phyloP scores from a whole-genome alignment of 768 basidiomycete species.

The Boletus rubescentipes region DNA sequence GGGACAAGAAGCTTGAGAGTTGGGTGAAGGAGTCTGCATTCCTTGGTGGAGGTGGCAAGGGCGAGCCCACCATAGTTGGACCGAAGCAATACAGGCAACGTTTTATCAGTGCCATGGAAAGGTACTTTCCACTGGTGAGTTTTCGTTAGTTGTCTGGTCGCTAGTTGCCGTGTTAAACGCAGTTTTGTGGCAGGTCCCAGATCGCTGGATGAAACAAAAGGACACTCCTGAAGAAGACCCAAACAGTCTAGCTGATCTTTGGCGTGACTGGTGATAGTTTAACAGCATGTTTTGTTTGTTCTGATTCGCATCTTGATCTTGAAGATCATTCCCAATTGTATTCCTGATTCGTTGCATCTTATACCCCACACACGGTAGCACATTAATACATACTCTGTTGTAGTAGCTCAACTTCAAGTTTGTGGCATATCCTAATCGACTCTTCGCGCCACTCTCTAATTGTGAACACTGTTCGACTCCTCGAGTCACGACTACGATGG shows the following conservation, averaged over 20 bases:
- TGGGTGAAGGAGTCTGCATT: constrained; percentile 97
- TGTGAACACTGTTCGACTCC: constrained; percentile 2
- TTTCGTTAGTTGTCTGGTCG: neutral
- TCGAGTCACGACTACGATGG: constrained; percentile 48
- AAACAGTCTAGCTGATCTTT: constrained; percentile 52
- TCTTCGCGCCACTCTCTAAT: constrained; percentile 1
- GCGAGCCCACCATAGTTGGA: constrained; percentile 95
- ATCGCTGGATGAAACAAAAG: constrained; percentile 88
- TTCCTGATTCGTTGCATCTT: constrained; percentile 16
- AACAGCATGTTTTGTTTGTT: neutral
- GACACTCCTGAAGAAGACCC: constrained; percentile 78
- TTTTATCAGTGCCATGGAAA: constrained; percentile 85
- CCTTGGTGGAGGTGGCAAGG: constrained; percentile 76
- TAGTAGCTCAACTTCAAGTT: neutral
- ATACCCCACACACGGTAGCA: constrained; percentile 18
- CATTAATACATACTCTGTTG: constrained; percentile 26
- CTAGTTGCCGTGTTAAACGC: constrained; percentile 1
- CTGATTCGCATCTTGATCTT: constrained; percentile 3
- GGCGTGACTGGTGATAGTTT: constrained; percentile 57
- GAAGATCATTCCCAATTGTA: neutral
- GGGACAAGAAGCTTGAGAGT: constrained; percentile 98
- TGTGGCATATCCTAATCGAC: constrained; percentile 4
- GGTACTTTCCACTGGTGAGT: constrained; percentile 82
- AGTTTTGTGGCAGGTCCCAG: constrained; percentile 58
- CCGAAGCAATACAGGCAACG: constrained; percentile 92